These are phyloP conservation scores for Pyrenopolyporus hunteri DNA, from an alignment of 495 filamentous ascomycete species.

Conservation along the genomic window DNA sequence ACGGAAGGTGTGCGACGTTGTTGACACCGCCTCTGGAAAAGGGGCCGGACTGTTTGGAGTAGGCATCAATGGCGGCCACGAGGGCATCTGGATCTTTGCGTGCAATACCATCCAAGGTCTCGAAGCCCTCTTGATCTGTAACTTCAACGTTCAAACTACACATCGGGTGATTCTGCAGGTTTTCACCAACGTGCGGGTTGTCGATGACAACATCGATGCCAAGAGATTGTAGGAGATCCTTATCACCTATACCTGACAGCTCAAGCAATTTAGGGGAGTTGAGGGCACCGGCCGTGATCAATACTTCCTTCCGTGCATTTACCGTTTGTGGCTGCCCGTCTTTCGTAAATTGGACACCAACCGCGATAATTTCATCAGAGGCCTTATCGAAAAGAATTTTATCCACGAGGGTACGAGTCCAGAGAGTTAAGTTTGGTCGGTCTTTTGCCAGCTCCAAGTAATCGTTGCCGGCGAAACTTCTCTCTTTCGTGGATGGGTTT, in stretches of 20 bases:
- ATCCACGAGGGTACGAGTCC: constrained; percentile 44
- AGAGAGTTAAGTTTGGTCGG: constrained; percentile 47
- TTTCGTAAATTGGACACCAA: constrained; percentile 54
- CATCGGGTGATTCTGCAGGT: constrained; percentile 47
- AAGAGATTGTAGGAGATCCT: constrained; percentile 49
- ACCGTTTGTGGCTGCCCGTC: constrained; percentile 52
- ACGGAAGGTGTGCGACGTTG: constrained; percentile 74
- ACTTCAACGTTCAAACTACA: constrained; percentile 9
- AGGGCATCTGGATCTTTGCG: constrained; percentile 65
- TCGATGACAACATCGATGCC: constrained; percentile 53
- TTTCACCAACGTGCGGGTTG: constrained; percentile 56
- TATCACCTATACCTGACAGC: constrained; percentile 62
- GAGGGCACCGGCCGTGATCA: constrained; percentile 58
- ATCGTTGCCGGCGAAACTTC: constrained; percentile 40
- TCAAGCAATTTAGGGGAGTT: constrained; percentile 61
- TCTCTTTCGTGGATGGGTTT: constrained; percentile 39
- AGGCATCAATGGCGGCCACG: constrained; percentile 35
- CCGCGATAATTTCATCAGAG: constrained; percentile 31
- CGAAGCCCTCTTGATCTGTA: constrained; percentile 60
- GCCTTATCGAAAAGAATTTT: constrained; percentile 49
- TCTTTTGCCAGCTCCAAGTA: constrained; percentile 38
- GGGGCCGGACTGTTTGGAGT: constrained; percentile 22
- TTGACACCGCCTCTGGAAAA: constrained; percentile 67
- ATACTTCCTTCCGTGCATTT: constrained; percentile 55
- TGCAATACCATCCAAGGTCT: constrained; percentile 75